Percentiles rank a stretch among this genome's conserved stretches.
Conservation (phyloP, 2,329 filamentous ascomycete genomes). For the Fusarium acutatum region DNA sequence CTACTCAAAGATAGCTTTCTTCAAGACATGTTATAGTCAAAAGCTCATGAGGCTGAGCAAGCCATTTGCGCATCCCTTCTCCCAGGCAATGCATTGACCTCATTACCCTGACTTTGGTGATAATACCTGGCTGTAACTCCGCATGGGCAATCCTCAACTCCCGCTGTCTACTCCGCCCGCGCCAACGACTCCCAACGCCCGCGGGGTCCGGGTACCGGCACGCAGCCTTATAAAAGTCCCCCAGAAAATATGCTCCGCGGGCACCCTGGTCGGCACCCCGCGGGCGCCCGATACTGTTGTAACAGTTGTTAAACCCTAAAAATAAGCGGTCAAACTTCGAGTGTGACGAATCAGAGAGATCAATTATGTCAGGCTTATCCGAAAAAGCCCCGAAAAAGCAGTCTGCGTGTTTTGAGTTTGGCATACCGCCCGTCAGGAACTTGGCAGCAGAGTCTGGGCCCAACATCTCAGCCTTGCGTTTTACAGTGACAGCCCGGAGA, state of each 20-base stretch:
- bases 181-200: not conserved
- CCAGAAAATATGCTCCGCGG: not conserved
- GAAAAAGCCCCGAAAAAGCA: not conserved
- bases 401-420: not conserved
- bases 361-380: not conserved
- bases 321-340: not conserved
- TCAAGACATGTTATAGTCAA: not conserved
- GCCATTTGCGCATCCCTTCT: not conserved
- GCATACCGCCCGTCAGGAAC: not conserved
- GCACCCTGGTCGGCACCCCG: not conserved
- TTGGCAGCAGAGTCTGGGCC: not conserved
- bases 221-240: not conserved
- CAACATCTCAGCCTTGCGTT: not conserved
- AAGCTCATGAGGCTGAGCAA: not conserved
- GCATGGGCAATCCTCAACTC: not conserved
- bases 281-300: not conserved
- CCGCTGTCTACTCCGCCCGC: not conserved
- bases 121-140: no score
- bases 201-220: not conserved
- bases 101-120: not conserved
- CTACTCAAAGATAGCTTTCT: not conserved
- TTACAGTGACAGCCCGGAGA: not conserved
- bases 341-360: not conserved
- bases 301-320: not conserved
- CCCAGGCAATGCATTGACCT: not conserved